Conservation (phyloP, 1,139 yeast species). For the Zygosaccharomyces sapae region DNA sequence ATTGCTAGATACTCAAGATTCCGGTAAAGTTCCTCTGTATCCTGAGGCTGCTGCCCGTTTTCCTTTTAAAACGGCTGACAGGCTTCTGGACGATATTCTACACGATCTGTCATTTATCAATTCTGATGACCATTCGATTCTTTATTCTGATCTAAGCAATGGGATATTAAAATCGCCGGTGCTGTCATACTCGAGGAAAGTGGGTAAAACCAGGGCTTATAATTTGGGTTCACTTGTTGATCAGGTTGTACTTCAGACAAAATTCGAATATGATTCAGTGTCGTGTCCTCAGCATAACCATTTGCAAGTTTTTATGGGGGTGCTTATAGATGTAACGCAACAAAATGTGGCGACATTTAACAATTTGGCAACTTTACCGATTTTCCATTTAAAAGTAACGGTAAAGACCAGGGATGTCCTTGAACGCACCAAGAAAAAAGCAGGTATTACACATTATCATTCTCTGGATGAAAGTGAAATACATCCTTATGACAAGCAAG, state of each 20-base stretch:
- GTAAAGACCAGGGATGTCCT: conserved; percentile 33
- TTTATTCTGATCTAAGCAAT: conserved; percentile 13
- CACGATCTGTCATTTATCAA: conserved; percentile 28
- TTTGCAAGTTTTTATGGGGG: conserved; percentile 30
- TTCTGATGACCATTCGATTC: conserved; percentile 15
- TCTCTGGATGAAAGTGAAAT: conserved; percentile 34
- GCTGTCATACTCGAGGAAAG: conserved; percentile 31
- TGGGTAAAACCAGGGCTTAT: conserved; percentile 24
- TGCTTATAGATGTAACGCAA: conserved; percentile 21
- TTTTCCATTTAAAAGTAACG: conserved; percentile 38
- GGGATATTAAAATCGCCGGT: conserved; percentile 34
- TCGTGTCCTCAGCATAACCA: conserved; percentile 30
- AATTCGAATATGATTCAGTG: conserved; percentile 29
- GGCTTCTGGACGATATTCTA: conserved; percentile 60
- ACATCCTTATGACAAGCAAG: conserved; percentile 38
- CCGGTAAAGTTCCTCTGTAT: conserved; percentile 30
- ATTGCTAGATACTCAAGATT: conserved; percentile 16
- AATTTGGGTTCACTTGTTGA: conserved; percentile 30
- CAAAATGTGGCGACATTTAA: conserved; percentile 13
- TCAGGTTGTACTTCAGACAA: conserved; percentile 30
- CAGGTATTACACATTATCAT: conserved; percentile 35
- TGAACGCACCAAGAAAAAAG: conserved; percentile 26
- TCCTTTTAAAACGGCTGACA: conserved; percentile 57
- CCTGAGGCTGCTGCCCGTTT: conserved; percentile 31
- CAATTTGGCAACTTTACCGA: conserved; percentile 26